Evolutionary conservation across 306 rosid genomes (phyloP), one percentile per base, ranked within the genome.

Genomic region (Rubus idaeus): DNA sequence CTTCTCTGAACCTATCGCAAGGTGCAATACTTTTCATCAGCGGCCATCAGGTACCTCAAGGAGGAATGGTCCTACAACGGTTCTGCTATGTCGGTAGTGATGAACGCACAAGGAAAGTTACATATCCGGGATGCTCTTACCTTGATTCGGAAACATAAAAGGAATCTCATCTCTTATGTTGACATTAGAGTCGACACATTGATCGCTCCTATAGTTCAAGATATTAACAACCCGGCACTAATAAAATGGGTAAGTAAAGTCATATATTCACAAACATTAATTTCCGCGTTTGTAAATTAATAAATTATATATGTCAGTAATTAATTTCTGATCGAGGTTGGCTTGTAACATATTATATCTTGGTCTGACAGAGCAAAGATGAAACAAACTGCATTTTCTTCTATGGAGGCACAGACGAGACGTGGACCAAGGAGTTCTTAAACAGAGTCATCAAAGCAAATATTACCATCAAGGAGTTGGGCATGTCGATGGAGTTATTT

Each of bases 321-420:
- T 2, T 47, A 23, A 10, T 26, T 65, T 3, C 50, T 35, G 11
- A 40, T 44, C 8, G 9, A 11, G 35, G 13, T 26, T 63, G 14
- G 17, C 18, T 30, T 35, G 10, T 2, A 30, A 63, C 12, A 6
- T 8, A 10, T 35, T 74, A 7, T 17, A 41, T 44, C 0, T 47
- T 5, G 46, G 46, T 42, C 46, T 0, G 42, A 20, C 88, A 90
- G 96, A 55, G 85, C 0, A 73, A 78, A 26, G 86, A 88, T 70
- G 66, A 81, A 1, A 4, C 46, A 1, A 89, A 78, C 42, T 81
- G 79, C 60, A 87, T 87, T 1, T 75, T 91, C 72, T 85, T 87
- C 75, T 89, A 89, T 10, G 96, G 96, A 37, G 93, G 91, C 5
- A 67, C 74, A 0, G 87, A 84, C 80, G 6, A 77, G 11, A 82